Conservation (phyloP, 1,139 yeast species). For the Hansenula anomala region DNA sequence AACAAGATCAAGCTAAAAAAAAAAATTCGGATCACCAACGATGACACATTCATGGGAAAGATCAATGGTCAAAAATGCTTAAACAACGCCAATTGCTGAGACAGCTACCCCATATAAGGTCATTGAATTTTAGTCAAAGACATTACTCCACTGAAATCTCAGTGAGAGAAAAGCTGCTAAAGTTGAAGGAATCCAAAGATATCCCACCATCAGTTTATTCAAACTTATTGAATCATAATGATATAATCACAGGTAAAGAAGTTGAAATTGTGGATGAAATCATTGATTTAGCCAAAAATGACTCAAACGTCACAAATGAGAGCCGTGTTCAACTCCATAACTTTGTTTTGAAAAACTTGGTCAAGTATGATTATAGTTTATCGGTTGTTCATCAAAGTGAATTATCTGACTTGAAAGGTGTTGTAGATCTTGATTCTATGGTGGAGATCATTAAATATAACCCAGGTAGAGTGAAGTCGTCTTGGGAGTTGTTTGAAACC, state of each 20-base stretch:
- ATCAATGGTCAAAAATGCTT: background rate
- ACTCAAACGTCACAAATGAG: background rate
- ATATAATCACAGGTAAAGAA: background rate
- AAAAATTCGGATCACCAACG: no score
- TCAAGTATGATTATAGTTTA: constrained; percentile 14
- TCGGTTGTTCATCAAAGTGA: constrained; percentile 13
- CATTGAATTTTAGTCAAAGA: background rate
- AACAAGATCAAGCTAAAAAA: no score
- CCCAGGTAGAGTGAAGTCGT: constrained; percentile 20
- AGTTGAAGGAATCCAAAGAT: background rate
- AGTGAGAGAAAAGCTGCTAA: background rate
- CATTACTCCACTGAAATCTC: background rate
- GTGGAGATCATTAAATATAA: constrained; percentile 16
- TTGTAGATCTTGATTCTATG: constrained; percentile 9
- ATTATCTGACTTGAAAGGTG: constrained; percentile 8
- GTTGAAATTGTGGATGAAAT: background rate
- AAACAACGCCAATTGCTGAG: background rate
- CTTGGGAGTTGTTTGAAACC: constrained; percentile 20
- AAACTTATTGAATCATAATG: background rate
- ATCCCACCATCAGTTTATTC: background rate
- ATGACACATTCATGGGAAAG: no score
- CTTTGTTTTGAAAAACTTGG: constrained; percentile 10
- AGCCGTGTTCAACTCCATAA: constrained; percentile 13
- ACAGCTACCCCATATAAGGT: background rate
- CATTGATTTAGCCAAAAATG: background rate